Base-by-base conservation (phyloP, 2,329 filamentous ascomycete species). In the Fusarium secorum region DNA sequence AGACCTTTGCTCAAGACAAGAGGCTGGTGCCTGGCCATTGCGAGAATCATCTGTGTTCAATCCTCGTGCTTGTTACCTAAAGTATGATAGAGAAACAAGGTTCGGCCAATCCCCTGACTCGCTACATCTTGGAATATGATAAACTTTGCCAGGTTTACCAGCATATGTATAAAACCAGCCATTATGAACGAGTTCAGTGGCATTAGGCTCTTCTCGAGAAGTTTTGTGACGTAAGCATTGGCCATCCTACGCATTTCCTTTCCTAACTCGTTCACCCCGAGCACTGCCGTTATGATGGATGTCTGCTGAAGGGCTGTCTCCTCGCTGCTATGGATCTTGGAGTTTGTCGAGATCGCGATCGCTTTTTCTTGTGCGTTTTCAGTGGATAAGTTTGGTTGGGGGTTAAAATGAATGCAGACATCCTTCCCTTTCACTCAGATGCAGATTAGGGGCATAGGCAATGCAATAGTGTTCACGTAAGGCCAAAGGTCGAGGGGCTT, bases 261-360 rank as follows among this genome's bases (percentile, higher is more conserved):
- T 35, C 48, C 9, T 7, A 22, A 3, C 15, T 22, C 11, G 7
- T 18, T 10, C 15, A 18, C 11, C 7, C 14, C 14, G 4, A 45
- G 13, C 24, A 20, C 42, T n/a, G n/a, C 11, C 6, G 24, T 20
- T 14, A 20, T 20, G 24, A 5, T 45, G 7, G 18, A 13, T 5
- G 18, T 24, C 18, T 28, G 11, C 13, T 24, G 17, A 7, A 2
- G 11, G 7, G 20, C 5, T 32, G 5, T 2, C 26, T 11, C 20
- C 28, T 22, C 3, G 5, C 14, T 10, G 3, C 10, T 10, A 4
- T 22, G 10, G 5, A 3, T 11, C 3, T 30, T 2, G 6, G 9
- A n/a, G 4, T 1, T 7, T 5, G 0, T 20, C 20, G 3, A 15
- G 8, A 11, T 22, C 3, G 3, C 3, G 3, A 10, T 7, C 2